Base-by-base conservation (phyloP, 139 green algal species). In the Auxenochlorella protothecoides region DNA sequence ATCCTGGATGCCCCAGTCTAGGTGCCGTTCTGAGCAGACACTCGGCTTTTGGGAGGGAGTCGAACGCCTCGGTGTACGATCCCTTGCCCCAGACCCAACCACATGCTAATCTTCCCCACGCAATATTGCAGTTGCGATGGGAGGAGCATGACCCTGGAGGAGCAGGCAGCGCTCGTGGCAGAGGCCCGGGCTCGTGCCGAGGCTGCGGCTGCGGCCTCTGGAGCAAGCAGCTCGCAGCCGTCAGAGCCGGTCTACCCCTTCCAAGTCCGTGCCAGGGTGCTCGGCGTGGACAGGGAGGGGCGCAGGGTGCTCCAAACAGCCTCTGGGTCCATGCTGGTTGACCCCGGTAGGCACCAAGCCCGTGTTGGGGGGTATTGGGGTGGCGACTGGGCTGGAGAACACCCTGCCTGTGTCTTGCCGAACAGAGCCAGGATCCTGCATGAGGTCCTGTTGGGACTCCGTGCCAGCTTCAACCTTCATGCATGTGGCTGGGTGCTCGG, bases 121-220 rank as follows among this genome's bases (percentile, higher is more conserved):
- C 65, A 16, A 56, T 5, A 59, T 64, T 75, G 72, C 79, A 80
- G 76, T 13, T 68, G 69, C 9, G 15, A 14, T 7, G 66, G 44
- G 4, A 54, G 63, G 53, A 65, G 53, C 4, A 51, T 85, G 69
- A 80, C 69, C 4, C 56, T 80, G 27, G 81, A 85, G 55, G 66
- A 86, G 69, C 81, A 86, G 77, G 74, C 72, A 54, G 13, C 13
- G 15, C 53, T 85, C 69, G 56, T 86, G 70, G 72, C 74, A 3
- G 69, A 64, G 15, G 68, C 71, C 13, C 55, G 79, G 15, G 66
- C 71, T 56, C 68, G 71, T 44, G 75, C 67, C 8, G 67, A 82
- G n/a, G 65, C 73, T 2, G 65, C 80, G 2, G 72, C 57, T 6
- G 27, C 13, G 44, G 16, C 9, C n/a, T 11, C 13, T 27, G 10